A percentile compares a stretch with the other conserved stretches of the same genome.
These are phyloP conservation scores for Pseudocercospora vitis DNA, from an alignment of 2,329 filamentous ascomycete species.

Conservation along the genomic window DNA sequence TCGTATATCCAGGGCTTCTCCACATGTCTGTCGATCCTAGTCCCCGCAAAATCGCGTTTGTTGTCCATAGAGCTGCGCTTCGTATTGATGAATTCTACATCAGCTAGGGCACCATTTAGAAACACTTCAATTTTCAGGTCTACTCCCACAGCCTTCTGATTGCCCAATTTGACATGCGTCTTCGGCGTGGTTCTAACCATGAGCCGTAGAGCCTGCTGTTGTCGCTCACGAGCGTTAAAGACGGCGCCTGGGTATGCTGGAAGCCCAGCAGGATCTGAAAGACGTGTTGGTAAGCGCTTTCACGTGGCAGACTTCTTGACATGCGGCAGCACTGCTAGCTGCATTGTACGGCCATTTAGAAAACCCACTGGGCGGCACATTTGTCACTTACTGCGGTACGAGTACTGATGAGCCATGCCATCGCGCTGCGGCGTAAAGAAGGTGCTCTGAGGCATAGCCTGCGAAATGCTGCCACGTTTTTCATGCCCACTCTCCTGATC, in stretches of 20 bases:
- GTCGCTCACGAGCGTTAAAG: conserved; percentile 18
- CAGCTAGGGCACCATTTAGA: conserved; percentile 47
- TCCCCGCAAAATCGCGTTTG: conserved; percentile 40
- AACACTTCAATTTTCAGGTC: conserved; percentile 51
- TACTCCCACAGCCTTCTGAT: conserved; percentile 7
- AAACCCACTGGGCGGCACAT: too few relatives aligned
- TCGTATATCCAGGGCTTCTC: conserved; percentile 49
- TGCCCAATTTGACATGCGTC: neutral
- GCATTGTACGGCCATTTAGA: too few relatives aligned
- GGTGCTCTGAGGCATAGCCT: too few relatives aligned
- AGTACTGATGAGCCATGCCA: too few relatives aligned
- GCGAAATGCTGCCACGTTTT: neutral
- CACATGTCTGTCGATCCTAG: conserved; percentile 40
- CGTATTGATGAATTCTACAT: conserved; percentile 26
- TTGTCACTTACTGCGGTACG: too few relatives aligned
- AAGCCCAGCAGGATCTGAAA: conserved; percentile 1
- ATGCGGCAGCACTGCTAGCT: too few relatives aligned
- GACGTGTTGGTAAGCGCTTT: neutral
- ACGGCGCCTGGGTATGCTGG: neutral
- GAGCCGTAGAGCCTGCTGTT: conserved; percentile 18
- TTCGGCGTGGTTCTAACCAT: conserved; percentile 13
- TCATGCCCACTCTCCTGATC: neutral
- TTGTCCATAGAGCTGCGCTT: conserved; percentile 10
- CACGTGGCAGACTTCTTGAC: too few relatives aligned
- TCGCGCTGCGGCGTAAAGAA: too few relatives aligned